These are phyloP conservation scores for Hemisphaericaspora lyxosophila DNA, from an alignment of 1,139 yeast genomes.

Conservation along the genomic window DNA sequence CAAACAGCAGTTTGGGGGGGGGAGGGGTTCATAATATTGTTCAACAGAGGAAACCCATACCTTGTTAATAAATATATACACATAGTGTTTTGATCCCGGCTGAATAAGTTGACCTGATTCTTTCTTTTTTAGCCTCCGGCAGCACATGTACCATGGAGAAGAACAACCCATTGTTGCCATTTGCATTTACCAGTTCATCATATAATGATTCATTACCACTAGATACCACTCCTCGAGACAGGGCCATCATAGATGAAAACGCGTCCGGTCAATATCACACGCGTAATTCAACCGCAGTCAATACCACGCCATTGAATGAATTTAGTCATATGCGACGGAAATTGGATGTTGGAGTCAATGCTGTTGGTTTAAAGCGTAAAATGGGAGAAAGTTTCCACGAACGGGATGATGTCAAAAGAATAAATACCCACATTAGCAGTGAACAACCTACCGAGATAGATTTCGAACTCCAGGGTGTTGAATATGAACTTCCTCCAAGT, in stretches of 20 bases:
- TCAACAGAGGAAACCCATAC: too few relatives aligned
- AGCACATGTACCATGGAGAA: too few relatives aligned
- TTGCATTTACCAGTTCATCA: conserved; percentile 39
- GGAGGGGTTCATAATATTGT: too few relatives aligned
- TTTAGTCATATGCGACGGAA: conserved; percentile 1
- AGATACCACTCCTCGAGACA: conserved; percentile 37
- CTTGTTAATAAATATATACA: too few relatives aligned
- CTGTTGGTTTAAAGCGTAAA: conserved; percentile 43
- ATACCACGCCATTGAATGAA: conserved; percentile 6
- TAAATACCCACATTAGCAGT: conserved; percentile 17
- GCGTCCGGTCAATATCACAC: conserved; percentile 41
- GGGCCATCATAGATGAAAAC: conserved; percentile 37
- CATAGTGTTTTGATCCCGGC: too few relatives aligned
- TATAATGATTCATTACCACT: conserved; percentile 26
- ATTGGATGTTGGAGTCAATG: conserved; percentile 11
- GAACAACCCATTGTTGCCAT: conserved; percentile 42
- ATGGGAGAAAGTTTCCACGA: conserved; percentile 50
- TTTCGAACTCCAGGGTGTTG: conserved; percentile 11
- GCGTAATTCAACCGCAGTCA: conserved; percentile 14
- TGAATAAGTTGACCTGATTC: too few relatives aligned
- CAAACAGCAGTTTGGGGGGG: too few relatives aligned
- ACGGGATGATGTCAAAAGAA: conserved; percentile 42
- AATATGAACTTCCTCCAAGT: conserved; percentile 27
- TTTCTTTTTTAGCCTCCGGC: too few relatives aligned
- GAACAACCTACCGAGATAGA: conserved; percentile 20